Conservation (phyloP, 805 yeast species). For the Grigorovia jiainica region DNA sequence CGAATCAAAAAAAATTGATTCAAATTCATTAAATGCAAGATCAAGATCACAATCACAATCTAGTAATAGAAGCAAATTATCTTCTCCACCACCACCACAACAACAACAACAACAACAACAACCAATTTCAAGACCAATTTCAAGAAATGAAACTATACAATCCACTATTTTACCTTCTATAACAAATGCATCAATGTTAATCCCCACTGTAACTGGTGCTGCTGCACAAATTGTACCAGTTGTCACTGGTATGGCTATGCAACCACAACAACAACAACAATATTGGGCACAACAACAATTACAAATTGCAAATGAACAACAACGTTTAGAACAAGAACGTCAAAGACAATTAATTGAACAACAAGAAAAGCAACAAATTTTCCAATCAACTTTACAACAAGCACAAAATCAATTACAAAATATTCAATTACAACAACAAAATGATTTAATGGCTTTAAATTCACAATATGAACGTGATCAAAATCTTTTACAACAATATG, state of each 20-base stretch:
- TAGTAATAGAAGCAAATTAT: no score
- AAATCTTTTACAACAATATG: slow-evolving; percentile 75
- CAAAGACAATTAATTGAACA: slow-evolving; percentile 56
- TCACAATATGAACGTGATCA: slow-evolving; percentile 85
- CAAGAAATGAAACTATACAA: not conserved
- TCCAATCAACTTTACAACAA: slow-evolving; percentile 49
- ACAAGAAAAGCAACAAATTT: slow-evolving; percentile 52
- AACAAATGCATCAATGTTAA: slow-evolving; percentile 3
- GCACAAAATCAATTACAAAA: slow-evolving; percentile 61
- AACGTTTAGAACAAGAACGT: slow-evolving; percentile 53
- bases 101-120: no score
- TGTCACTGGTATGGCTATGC: slow-evolving; percentile 20
- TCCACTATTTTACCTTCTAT: slow-evolving; percentile 5
- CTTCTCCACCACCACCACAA: no score
- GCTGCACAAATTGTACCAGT: slow-evolving; percentile 30
- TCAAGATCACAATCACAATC: not conserved
- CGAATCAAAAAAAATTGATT: slow-evolving; percentile 5
- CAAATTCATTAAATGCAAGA: not conserved
- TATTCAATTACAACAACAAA: slow-evolving; percentile 45
- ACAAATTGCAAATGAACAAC: slow-evolving; percentile 59
- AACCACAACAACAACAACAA: slow-evolving; percentile 14
- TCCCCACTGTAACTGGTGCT: slow-evolving; percentile 13
- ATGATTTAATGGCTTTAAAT: slow-evolving; percentile 62
- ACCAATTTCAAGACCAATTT: slow-evolving; percentile 1
- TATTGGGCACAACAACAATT: slow-evolving; percentile 34